Evolutionary conservation across 2,329 filamentous ascomycete genomes (phyloP), one percentile per base, ranked within the genome.

Genomic region (Pseudocercospora fuligena): DNA sequence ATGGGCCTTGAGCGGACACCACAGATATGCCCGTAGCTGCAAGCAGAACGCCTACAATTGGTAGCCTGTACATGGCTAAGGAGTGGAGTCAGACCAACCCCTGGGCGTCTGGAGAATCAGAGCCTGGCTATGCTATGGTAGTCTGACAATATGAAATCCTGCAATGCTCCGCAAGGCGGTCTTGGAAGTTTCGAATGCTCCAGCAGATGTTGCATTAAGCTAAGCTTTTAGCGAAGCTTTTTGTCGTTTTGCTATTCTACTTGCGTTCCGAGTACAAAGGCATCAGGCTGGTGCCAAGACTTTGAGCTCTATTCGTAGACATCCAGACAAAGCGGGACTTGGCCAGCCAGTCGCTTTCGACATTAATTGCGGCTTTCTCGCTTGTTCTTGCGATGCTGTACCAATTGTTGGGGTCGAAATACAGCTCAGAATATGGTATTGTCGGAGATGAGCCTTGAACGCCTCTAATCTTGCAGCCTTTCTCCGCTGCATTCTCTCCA

Each of bases 1-100:
- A 65, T 59, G 53, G 53, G 21, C 46, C 40, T 21, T 59, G 62
- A 3, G 43, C 53, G 11, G 54, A 40, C 23, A 43, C 46, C 6
- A 59, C n/a, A 27, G 19, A 29, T 27, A 16, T 31, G 8, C 51
- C 21, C 23, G 51, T 27, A 33, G 16, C 16, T n/a, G 14, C 51
- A 19, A 56, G 25, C 23, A 56, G 51, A 56, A n/a, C 33, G 23
- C 23, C 21, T n/a, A 33, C 23, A 9, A 14, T 33, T 27, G 12
- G 27, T 33, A 56, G 21, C 19, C 51, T 33, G 27, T 27, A 8
- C 51, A 56, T 56, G 23, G 51, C 27, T 27, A 27, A n/a, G 12
- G 9, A 2, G 19, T 23, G 23, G 19, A 27, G 47, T 14, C 14
- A 51, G 21, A 21, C 19, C 19, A 21, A 56, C 23, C 51, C 33